Percentiles rank a stretch among this genome's conserved stretches.
Evolutionary conservation across 2,329 filamentous ascomycete genomes (phyloP).

Genomic region (Diaporthe batatas): DNA sequence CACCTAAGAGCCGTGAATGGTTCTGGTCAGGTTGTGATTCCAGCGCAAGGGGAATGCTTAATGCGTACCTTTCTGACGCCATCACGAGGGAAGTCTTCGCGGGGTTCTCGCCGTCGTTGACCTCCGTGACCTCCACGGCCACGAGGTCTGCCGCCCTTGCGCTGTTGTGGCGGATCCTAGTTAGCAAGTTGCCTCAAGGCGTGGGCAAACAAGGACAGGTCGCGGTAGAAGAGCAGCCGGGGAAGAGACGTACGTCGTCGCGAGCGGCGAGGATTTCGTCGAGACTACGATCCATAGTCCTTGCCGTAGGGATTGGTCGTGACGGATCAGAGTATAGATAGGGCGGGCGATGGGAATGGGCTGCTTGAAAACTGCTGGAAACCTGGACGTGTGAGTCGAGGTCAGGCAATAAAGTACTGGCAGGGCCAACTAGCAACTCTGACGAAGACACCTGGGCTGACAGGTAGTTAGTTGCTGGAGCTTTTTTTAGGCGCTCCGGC

Average conservation of each 20-base stretch:
- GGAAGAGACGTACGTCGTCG: slow-evolving; percentile 46
- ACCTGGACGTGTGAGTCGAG: slow-evolving; percentile 8
- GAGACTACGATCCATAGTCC: slow-evolving; percentile 64
- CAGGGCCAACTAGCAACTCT: slow-evolving; percentile 9
- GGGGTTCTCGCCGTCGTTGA: slow-evolving; percentile 51
- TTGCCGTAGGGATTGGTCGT: slow-evolving; percentile 39
- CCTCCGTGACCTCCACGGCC: slow-evolving; percentile 49
- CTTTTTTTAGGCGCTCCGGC: slow-evolving; percentile 31
- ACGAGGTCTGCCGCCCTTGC: slow-evolving; percentile 44
- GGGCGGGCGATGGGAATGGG: neutral
- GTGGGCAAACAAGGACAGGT: slow-evolving; percentile 10
- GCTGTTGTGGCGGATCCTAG: slow-evolving; percentile 22
- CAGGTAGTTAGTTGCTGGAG: slow-evolving; percentile 7
- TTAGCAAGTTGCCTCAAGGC: slow-evolving; percentile 37
- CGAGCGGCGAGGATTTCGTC: slow-evolving; percentile 69
- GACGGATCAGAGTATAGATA: neutral
- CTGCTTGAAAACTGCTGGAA: neutral
- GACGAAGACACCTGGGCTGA: slow-evolving; percentile 24
- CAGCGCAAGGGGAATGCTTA: slow-evolving; percentile 8
- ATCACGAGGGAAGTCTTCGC: slow-evolving; percentile 76
- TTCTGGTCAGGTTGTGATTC: slow-evolving; percentile 29
- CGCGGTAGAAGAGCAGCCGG: neutral
- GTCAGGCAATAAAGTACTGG: slow-evolving; percentile 27
- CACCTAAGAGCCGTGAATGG: slow-evolving; percentile 43
- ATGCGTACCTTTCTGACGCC: slow-evolving; percentile 86